Conservation (phyloP, 768 basidiomycete species). For the Asterophora parasitica region DNA sequence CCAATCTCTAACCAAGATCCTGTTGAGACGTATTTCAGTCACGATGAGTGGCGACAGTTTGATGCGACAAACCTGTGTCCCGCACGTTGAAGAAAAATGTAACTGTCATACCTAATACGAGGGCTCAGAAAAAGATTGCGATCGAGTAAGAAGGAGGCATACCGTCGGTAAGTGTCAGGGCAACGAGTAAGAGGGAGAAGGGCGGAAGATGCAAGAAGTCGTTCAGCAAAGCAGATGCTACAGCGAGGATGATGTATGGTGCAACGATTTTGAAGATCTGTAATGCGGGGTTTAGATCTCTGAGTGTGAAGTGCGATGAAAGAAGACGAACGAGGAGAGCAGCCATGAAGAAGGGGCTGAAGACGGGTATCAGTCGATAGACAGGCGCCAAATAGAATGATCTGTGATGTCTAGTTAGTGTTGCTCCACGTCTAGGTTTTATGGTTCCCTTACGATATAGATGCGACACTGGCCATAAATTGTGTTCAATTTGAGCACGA, state of each 20-base stretch:
- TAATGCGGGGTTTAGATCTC: neutral
- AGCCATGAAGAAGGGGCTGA: constrained; percentile 83
- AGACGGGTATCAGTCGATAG: constrained; percentile 80
- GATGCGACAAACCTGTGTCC: constrained; percentile 53
- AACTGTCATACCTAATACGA: constrained; percentile 64
- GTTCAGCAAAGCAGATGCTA: constrained; percentile 65
- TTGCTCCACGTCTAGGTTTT: no score
- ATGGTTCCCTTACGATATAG: constrained; percentile 61
- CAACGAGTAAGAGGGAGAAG: constrained; percentile 76
- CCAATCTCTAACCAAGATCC: constrained; percentile 91
- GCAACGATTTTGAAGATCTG: constrained; percentile 80
- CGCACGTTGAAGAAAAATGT: constrained; percentile 81
- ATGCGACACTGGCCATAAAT: constrained; percentile 54
- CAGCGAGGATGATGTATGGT: constrained; percentile 75
- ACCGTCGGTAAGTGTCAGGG: constrained; percentile 71
- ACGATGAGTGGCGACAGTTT: no score
- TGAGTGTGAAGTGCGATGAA: neutral
- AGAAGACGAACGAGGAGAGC: constrained; percentile 51
- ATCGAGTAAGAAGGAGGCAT: constrained; percentile 12
- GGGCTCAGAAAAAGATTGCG: constrained; percentile 2
- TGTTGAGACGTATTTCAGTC: constrained; percentile 17
- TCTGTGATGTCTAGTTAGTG: constrained; percentile 23
- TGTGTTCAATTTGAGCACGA: no score
- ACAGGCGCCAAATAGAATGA: constrained; percentile 88
- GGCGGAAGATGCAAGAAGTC: constrained; percentile 64